Evolutionary conservation across 805 yeast species (phyloP), one percentile per base, ranked within the genome.

Genomic region (Yarrowia porcina): DNA sequence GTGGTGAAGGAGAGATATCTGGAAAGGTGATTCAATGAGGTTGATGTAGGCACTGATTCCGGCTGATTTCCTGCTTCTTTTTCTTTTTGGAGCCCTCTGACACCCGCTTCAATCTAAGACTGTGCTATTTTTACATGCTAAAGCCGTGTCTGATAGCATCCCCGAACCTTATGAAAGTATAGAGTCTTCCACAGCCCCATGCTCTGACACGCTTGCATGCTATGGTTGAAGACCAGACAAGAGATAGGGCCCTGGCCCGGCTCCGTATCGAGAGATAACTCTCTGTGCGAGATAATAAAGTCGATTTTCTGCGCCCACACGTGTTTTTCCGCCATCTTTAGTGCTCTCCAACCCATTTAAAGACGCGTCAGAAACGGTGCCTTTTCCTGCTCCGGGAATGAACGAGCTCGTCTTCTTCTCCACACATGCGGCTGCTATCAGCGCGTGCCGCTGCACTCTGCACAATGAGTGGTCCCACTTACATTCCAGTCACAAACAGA

Each of bases 361-460:
- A 5, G 32, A 42, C 20, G 47, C 47, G 47, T 25, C 15, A 4
- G 9, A 1, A 25, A 17, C 12, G 1, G 8, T 15, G 11, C 49
- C 13, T 9, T n/a, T n/a, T n/a, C n/a, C n/a, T n/a, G n/a, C n/a
- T n/a, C n/a, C 50, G 17, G 35, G 35, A 44, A 27, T 44, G 50
- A 44, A 12, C n/a, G n/a, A 44, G 23, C 7, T 9, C 38, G 15
- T 36, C 18, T 36, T n/a, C 41, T 45, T 45, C 52, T 45, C 52
- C 52, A 45, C 52, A 45, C 36, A 45, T 45, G 52, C 52, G 52
- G 52, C 52, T n/a, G 52, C 52, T 45, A 45, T 45, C 52, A 45
- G 30, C 36, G 52, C 30, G 47, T n/a, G 18, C 25, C n/a, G 52
- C 35, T 44, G 50, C 36, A 15, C 36, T 13, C 17, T 45, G 35